Evolutionary conservation across 2,329 filamentous ascomycete species (phyloP), one percentile per base, ranked within the genome.

Genomic region (Stagonosporopsis chrysanthemi): DNA sequence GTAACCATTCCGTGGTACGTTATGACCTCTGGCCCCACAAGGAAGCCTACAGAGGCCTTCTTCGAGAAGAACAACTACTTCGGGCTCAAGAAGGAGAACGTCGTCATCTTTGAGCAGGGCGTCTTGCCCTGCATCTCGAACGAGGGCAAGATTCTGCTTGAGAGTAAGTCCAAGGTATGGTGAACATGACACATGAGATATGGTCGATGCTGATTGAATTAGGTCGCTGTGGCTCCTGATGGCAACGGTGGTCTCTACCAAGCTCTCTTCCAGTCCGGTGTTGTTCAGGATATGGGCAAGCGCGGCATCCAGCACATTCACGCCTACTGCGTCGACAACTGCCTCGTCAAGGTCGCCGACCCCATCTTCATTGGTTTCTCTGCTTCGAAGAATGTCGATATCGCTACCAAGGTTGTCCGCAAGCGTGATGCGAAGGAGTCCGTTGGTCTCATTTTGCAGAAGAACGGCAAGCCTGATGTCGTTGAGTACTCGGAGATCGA

Each of bases 401-500:
- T 99, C 71, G 94, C 94, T 29, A 99, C 95, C 68, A 99, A 99
- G 84, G 95, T 97, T n/a, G 95, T 99, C 60, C 91, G 95, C 69
- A 99, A 99, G 87, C 92, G 95, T 70, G 90, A 94, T 75, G 94
- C 95, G 50, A 96, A 92, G 73, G 95, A 99, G 82, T 92, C 92
- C 1, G 95, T 99, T 35, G 95, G 95, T 42, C 84, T 99, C 61
- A 98, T 99, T 71, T 81, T 99, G 55, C 88, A 90, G 73, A 97
- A 96, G 86, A 96, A 98, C 77, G 93, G 93, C 78, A 92, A 90
- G 80, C 95, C 95, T 36, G 95, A 96, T 74, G 95, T 99, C 3
- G 94, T 99, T 51, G 95, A 99, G 81, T 99, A 99, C 84, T 97
- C 92, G 6, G 95, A 99, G 82, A 98, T 99, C 69, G 90, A 96